Evolutionary conservation across 139 green algal species (phyloP).

Genomic region (Coccomyxa sp.): DNA sequence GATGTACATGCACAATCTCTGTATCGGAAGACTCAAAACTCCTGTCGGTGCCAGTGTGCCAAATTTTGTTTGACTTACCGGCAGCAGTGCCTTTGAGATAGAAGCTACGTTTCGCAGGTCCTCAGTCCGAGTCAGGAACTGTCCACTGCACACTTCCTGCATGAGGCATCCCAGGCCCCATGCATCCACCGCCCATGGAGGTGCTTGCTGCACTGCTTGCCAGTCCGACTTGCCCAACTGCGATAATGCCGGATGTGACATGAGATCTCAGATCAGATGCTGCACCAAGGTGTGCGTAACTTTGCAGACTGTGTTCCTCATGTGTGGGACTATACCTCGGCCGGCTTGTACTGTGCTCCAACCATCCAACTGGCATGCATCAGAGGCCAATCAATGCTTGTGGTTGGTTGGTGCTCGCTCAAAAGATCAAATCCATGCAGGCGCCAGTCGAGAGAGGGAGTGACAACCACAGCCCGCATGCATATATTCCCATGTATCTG

Average conservation of each 20-base stretch:
- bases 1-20: no score
- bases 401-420: constrained; percentile 53
- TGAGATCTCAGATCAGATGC: not conserved
- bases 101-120: constrained; percentile 68
- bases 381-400: constrained; percentile 34
- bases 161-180: constrained; percentile 98
- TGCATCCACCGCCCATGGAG: constrained; percentile 90
- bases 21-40: no score
- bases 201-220: constrained; percentile 57
- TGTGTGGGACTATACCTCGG: constrained; percentile 2
- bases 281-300: not conserved
- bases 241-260: constrained; percentile 65
- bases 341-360: constrained; percentile 81
- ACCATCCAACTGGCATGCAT: constrained; percentile 55
- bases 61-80: not conserved
- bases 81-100: constrained; percentile 75
- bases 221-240: constrained; percentile 76
- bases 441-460: constrained; percentile 90
- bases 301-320: no score
- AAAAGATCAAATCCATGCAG: constrained; percentile 90
- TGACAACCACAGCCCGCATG: constrained; percentile 82
- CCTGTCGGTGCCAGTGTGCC: no score
- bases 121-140: constrained; percentile 56
- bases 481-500: constrained; percentile 91
- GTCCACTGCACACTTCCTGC: constrained; percentile 60